Conservation (phyloP, 2,329 filamentous ascomycete species). For the Trichoderma sp. region DNA sequence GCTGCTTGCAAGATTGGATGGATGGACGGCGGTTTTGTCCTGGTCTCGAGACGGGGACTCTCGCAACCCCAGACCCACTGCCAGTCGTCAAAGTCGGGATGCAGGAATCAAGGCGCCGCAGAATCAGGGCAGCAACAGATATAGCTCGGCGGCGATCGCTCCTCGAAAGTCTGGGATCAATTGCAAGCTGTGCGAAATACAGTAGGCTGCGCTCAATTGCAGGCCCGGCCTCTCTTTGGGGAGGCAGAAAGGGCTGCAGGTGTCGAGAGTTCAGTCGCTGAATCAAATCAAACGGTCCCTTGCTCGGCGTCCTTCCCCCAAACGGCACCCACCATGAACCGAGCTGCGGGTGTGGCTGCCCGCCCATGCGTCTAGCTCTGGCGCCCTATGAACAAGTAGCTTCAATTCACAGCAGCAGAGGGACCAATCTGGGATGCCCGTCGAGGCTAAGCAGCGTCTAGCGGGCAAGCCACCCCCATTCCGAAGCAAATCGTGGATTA, state of each 20-base stretch:
- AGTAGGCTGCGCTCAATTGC: neutral
- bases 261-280: neutral
- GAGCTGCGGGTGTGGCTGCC: neutral
- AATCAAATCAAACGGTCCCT: neutral
- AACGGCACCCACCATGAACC: neutral
- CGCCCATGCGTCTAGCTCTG: neutral
- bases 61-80: neutral
- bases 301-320: neutral
- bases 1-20: conserved; percentile 3
- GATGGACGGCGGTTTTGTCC: neutral
- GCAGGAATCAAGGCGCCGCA: neutral
- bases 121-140: neutral
- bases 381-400: neutral
- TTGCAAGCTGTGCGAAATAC: neutral
- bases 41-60: neutral
- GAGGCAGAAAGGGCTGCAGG: neutral
- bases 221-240: neutral
- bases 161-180: neutral
- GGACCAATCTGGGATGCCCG: neutral
- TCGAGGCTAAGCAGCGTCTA: neutral
- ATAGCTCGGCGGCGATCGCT: neutral
- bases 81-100: neutral
- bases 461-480: neutral
- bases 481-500: neutral
- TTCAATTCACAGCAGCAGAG: neutral